phyloP scores from a whole-genome alignment of 306 rosid genomes.

The Cucurbita pepo region DNA sequence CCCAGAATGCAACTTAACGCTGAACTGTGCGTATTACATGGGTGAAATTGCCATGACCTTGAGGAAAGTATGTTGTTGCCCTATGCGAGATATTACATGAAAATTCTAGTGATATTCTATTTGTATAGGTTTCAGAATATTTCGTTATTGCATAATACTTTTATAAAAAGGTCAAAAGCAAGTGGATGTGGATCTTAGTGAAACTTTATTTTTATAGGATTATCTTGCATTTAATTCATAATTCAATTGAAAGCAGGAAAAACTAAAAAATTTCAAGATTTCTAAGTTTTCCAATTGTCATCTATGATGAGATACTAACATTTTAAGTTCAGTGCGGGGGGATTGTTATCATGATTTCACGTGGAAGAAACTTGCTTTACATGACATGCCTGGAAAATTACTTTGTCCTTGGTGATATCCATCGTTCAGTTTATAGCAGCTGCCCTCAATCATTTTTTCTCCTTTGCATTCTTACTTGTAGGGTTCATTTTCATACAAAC shows the following conservation, averaged over 20 bases:
- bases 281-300: not conserved
- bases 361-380: not conserved
- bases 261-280: not conserved
- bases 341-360: not conserved
- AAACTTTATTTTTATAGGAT: not conserved
- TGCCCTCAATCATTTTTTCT: not conserved
- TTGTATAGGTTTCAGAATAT: not conserved
- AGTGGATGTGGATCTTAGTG: not conserved
- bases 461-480: conserved; percentile 12
- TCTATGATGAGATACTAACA: not conserved
- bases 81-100: not conserved
- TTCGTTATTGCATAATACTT: not conserved
- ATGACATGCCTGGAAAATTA: not conserved
- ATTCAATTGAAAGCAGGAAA: not conserved
- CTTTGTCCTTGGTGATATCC: not conserved
- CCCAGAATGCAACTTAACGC: conserved; percentile 58
- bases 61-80: conserved; percentile 47
- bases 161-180: not conserved
- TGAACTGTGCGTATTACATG: conserved; percentile 73
- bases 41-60: conserved; percentile 91
- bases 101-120: not conserved
- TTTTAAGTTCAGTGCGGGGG: not conserved
- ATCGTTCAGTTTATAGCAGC: not conserved
- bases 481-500: conserved; percentile 79
- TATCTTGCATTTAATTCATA: not conserved